Percentiles rank a stretch among this genome's conserved stretches.
These are phyloP conservation scores for Sporisorium scitamineum DNA, from an alignment of 1,284 basidiomycete genomes.

Conservation along the genomic window DNA sequence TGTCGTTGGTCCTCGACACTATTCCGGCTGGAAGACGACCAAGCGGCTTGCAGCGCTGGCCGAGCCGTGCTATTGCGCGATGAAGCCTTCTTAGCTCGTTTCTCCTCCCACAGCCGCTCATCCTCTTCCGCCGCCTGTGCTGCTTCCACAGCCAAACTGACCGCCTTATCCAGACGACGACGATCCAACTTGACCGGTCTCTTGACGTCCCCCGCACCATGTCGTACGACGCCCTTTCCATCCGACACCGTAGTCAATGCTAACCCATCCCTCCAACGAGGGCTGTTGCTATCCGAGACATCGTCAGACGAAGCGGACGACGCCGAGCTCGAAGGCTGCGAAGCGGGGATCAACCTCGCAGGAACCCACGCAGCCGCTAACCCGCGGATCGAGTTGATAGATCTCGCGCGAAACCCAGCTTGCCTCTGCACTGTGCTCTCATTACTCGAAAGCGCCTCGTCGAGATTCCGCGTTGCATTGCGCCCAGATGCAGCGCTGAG, in stretches of 20 bases:
- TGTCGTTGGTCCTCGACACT: slow-evolving; percentile 1
- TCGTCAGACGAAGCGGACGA: slow-evolving; percentile 20
- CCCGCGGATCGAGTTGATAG: slow-evolving; percentile 42
- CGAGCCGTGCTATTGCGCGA: background rate
- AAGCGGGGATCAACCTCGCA: slow-evolving; percentile 23
- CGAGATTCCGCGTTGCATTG: background rate
- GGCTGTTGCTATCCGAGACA: background rate
- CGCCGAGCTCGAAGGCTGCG: slow-evolving; percentile 18
- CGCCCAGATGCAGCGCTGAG: slow-evolving; percentile 9
- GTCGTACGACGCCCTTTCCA: background rate
- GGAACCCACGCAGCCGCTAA: slow-evolving; percentile 46
- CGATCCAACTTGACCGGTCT: slow-evolving; percentile 46
- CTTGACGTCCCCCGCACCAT: slow-evolving; percentile 3
- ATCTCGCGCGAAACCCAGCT: slow-evolving; percentile 37
- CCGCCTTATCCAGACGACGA: slow-evolving; percentile 52
- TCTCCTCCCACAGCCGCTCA: slow-evolving; percentile 42
- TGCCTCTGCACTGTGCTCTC: slow-evolving; percentile 25
- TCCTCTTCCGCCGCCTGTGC: slow-evolving; percentile 56
- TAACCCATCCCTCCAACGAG: slow-evolving; percentile 10
- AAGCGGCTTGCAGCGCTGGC: background rate
- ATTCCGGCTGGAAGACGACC: slow-evolving; percentile 4
- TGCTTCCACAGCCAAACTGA: slow-evolving; percentile 54
- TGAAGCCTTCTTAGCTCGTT: slow-evolving; percentile 5
- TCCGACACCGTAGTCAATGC: slow-evolving; percentile 7
- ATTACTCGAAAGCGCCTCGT: slow-evolving; percentile 18